Evolutionary conservation across 2,329 filamentous ascomycete genomes (phyloP), one percentile per base, ranked within the genome.

Genomic region (Magnaporthales sp.): DNA sequence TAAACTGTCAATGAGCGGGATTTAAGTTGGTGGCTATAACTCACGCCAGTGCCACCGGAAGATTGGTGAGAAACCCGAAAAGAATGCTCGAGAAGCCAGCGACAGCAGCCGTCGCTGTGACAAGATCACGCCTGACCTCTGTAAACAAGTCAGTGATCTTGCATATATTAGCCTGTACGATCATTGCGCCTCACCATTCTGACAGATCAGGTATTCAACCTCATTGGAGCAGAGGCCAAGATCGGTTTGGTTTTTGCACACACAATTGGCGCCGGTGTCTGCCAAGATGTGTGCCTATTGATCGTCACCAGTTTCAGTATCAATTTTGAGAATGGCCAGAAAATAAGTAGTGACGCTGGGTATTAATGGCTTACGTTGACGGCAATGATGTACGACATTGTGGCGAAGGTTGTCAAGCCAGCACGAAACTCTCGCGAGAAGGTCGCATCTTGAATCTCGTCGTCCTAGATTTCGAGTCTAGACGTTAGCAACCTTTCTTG

Each of bases 321-420:
- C 19, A 31, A 4, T 30, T 26, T 63, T 15, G 32, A 26, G 24
- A 4, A 4, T 31, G 5, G 3, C 22, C 9, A 11, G 32, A 31
- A 3, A 32, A 63, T 26, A 24, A 15, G 4, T 38, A 26, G 10
- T 1, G 3, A 15, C 9, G 27, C 51, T 22, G 22, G 9, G 4
- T 26, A 29, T 2, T 32, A 6, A 13, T 13, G 4, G 72, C 81
- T 72, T 70, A 86, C 86, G 71, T 89, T 89, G 69, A 89, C 88
- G 9, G 89, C 89, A 73, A 95, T 93, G 71, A 95, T 94, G 77
- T 93, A 94, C 15, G 91, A 89, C 91, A 93, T 92, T 3, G 89
- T 90, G 66, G 89, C 88, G 74, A 91, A 91, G 2, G 91, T 95
- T 1, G 92, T 92, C 66, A 94, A 75, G 1, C 91, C 92, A 31